A percentile compares a stretch with the other conserved stretches of the same genome.
phyloP scores from a whole-genome alignment of 176 grass and related monocot genomes.

The Juncus effusus region DNA sequence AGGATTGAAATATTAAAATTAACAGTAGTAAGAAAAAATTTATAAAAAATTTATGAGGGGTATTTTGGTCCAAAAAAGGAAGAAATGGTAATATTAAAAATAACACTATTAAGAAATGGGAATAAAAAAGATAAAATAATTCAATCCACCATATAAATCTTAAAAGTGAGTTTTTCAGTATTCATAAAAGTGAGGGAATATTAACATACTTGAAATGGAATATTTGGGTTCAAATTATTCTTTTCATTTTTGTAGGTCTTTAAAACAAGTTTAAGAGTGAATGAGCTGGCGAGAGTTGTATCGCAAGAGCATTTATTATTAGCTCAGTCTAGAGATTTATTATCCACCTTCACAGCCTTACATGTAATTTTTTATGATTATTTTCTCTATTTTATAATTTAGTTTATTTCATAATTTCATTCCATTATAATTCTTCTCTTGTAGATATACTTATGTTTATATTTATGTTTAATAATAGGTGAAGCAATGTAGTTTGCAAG shows the following conservation, averaged over 20 bases:
- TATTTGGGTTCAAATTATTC: neutral
- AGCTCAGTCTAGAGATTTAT: conserved; percentile 64
- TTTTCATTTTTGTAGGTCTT: conserved; percentile 52
- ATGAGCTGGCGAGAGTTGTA: conserved; percentile 62
- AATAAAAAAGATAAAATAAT: too few relatives aligned
- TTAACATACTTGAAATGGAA: too few relatives aligned
- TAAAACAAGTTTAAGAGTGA: conserved; percentile 48
- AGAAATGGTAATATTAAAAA: too few relatives aligned
- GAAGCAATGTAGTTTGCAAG: conserved; percentile 79
- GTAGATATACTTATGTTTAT: neutral
- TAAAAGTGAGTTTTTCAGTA: too few relatives aligned
- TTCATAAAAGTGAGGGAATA: too few relatives aligned
- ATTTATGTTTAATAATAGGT: conserved; percentile 48
- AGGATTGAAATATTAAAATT: too few relatives aligned
- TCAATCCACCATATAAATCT: too few relatives aligned
- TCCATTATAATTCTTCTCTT: conserved; percentile 2
- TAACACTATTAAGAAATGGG: too few relatives aligned
- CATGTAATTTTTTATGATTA: conserved; percentile 48
- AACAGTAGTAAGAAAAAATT: too few relatives aligned
- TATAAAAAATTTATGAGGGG: too few relatives aligned
- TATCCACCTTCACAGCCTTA: conserved; percentile 68
- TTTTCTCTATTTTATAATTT: neutral
- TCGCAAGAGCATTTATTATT: conserved; percentile 71
- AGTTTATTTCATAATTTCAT: neutral
- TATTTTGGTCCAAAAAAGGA: too few relatives aligned